phyloP scores from a whole-genome alignment of 75 land plant species.

The Azolla pinnata region DNA sequence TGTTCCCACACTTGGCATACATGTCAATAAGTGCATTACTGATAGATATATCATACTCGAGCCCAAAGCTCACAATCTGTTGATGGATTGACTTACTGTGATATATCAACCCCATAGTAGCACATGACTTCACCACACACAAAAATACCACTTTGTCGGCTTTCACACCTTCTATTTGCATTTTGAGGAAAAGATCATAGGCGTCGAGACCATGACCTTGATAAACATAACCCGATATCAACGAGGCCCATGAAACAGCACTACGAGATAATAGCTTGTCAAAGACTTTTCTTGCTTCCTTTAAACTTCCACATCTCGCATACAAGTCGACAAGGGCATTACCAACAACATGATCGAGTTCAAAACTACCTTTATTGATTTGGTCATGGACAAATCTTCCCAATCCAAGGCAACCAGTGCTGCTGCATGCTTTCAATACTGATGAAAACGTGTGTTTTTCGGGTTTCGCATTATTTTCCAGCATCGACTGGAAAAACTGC shows the following conservation, averaged over 20 bases:
- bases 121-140: constrained; percentile 21
- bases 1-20: constrained; percentile 38
- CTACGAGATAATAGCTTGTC: not conserved
- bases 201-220: constrained; percentile 12
- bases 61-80: constrained; percentile 17
- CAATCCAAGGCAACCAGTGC: constrained; percentile 6
- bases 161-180: constrained; percentile 19
- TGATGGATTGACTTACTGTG: constrained; percentile 29
- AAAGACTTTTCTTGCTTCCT: constrained; percentile 4
- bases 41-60: constrained; percentile 32
- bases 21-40: constrained; percentile 41
- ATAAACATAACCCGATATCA: constrained; percentile 7
- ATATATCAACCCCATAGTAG: no score
- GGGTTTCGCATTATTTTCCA: constrained; percentile 4
- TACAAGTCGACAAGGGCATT: constrained; percentile 10
- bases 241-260: constrained; percentile 1
- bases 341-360: not conserved
- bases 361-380: constrained; percentile 4
- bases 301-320: constrained; percentile 12
- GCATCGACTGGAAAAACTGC: constrained; percentile 15
- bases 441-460: constrained; percentile 13
- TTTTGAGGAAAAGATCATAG: constrained; percentile 16
- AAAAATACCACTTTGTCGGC: constrained; percentile 22
- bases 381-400: constrained; percentile 12
- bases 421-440: constrained; percentile 26